Base-by-base conservation (phyloP, 331 rosid genomes). In the Spiraea crenata region DNA sequence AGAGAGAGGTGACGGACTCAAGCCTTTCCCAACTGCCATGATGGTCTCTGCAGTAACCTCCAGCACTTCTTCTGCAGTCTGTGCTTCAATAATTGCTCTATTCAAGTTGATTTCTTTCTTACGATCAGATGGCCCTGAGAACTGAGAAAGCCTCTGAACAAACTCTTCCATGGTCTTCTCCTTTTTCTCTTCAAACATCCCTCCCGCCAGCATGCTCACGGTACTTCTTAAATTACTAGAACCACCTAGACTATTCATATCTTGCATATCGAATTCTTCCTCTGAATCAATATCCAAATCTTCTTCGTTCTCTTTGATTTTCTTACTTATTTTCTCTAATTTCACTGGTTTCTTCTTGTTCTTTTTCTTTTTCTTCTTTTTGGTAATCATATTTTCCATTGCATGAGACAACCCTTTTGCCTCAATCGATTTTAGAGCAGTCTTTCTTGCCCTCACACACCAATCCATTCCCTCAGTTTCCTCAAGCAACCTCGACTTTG, bases 1-100 rank as follows among this genome's bases (percentile, higher is more conserved):
- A 62, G 97, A 85, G 40, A 93, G 88, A 57, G 97, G 97, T 0
- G 97, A 93, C 45, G 98, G 98, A 71, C 88, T 90, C 74, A 90
- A 78, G 47, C 98, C 97, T 77, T 90, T 93, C 20, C 83, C 87
- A 63, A 93, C 98, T 10, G 96, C 97, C 69, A 82, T 65, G 61
- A 93, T 84, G 65, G 73, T 85, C 71, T 87, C 97, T 4, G 91
- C 82, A 54, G 86, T 67, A 73, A 85, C 89, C 63, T 90, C 96
- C 82, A 93, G 74, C 19, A 88, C 97, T 79, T 89, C 85, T 31
- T 85, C 95, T 9, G 95, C 95, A 59, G 97, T 93, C 64, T 79
- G 97, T 12, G 96, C 92, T 76, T 89, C 95, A 48, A 83, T 13
- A 58, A 93, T 91, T 40, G 65, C 85, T 76, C 71, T 84, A 85